These are phyloP conservation scores for Ogataea naganishii DNA, from an alignment of 805 yeast species.

Conservation along the genomic window DNA sequence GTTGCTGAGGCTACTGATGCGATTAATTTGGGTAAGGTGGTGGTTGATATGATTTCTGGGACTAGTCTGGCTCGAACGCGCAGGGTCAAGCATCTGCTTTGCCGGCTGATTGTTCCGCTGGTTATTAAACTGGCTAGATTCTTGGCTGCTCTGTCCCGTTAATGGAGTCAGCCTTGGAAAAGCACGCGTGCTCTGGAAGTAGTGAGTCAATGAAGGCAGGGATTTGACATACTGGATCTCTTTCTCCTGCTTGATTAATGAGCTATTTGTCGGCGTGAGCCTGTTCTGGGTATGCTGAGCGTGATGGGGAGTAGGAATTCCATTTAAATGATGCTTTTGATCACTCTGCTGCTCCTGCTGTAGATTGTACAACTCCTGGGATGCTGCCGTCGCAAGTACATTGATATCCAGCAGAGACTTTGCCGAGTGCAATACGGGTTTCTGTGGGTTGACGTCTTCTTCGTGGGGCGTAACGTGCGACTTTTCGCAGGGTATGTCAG, in stretches of 20 bases:
- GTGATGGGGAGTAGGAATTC: no score
- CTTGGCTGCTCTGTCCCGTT: no score
- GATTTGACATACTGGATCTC: conserved; percentile 35
- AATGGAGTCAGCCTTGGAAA: conserved; percentile 38
- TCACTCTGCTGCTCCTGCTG: conserved; percentile 19
- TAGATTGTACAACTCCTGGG: conserved; percentile 40
- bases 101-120: no score
- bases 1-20: no score
- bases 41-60: no score
- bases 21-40: no score
- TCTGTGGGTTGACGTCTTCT: not conserved
- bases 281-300: no score
- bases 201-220: conserved; percentile 42
- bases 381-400: conserved; percentile 44
- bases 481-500: no score
- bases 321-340: conserved; percentile 11
- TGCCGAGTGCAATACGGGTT: no score
- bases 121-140: no score
- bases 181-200: conserved; percentile 28
- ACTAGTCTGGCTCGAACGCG: no score
- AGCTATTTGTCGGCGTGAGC: not conserved
- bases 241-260: conserved; percentile 1
- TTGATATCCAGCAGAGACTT: conserved; percentile 36
- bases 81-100: no score
- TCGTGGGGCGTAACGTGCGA: not conserved